Conservation (phyloP, 352 stramenopile species). For the Phytophthora ramorum region DNA sequence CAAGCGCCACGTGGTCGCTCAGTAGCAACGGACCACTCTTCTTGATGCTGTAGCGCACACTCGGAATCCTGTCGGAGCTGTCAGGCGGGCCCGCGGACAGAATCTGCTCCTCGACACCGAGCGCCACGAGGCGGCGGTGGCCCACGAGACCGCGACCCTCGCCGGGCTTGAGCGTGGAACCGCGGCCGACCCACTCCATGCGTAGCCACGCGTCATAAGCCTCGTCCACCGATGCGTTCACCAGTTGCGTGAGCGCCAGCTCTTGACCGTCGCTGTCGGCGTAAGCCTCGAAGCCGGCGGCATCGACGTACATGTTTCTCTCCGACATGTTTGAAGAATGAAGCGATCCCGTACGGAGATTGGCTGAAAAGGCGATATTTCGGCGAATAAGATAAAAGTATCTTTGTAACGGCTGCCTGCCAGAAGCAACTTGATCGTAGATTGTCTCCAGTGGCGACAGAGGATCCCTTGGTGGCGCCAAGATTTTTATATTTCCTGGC, state of each 20-base stretch:
- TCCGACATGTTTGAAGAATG: slow-evolving; percentile 16
- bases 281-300: slow-evolving; percentile 49
- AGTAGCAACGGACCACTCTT: slow-evolving; percentile 55
- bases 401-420: slow-evolving; percentile 2
- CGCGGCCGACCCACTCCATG: slow-evolving; percentile 46
- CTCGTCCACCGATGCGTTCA: slow-evolving; percentile 38
- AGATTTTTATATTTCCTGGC: background rate
- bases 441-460: background rate
- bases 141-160: slow-evolving; percentile 52
- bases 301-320: slow-evolving; percentile 46
- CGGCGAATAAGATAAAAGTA: slow-evolving; percentile 24
- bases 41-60: slow-evolving; percentile 55
- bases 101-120: slow-evolving; percentile 66
- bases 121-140: slow-evolving; percentile 44
- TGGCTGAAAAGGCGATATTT: slow-evolving; percentile 10
- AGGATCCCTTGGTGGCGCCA: background rate
- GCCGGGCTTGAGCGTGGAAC: slow-evolving; percentile 42
- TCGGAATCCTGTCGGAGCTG: slow-evolving; percentile 48
- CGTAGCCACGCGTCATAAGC: slow-evolving; percentile 63
- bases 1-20: slow-evolving; percentile 59
- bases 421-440: background rate
- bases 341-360: background rate
- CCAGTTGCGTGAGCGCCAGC: slow-evolving; percentile 46
- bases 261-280: slow-evolving; percentile 61
- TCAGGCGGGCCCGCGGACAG: slow-evolving; percentile 51